Evolutionary conservation across 345 rosid genomes (phyloP).

Genomic region (thale cress (Arabidopsis thaliana)): DNA sequence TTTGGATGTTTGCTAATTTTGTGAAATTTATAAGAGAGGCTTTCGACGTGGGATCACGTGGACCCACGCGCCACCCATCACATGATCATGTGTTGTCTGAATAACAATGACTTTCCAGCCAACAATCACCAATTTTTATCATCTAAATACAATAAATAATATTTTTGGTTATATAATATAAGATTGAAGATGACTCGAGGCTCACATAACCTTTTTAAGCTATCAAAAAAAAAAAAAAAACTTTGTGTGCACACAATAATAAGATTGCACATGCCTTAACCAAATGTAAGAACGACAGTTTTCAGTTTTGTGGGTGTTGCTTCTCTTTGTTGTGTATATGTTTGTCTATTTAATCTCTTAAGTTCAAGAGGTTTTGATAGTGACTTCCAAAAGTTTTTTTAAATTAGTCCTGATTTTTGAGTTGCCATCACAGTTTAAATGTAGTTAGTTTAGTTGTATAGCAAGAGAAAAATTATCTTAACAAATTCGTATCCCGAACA

Average conservation of each 20-base stretch:
- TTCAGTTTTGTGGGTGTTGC: slow-evolving; percentile 26
- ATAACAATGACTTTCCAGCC: slow-evolving; percentile 61
- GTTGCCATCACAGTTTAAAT: background rate
- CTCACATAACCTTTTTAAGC: slow-evolving; percentile 14
- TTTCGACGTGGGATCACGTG: slow-evolving; percentile 60
- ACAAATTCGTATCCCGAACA: background rate
- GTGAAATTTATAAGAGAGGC: slow-evolving; percentile 43
- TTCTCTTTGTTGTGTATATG: slow-evolving; percentile 37
- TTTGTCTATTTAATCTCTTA: slow-evolving; percentile 6
- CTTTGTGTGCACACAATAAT: slow-evolving; percentile 31
- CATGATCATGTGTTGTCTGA: slow-evolving; percentile 73
- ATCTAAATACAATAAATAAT: slow-evolving; percentile 17
- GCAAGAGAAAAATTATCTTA: background rate
- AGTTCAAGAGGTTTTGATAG: slow-evolving; percentile 28
- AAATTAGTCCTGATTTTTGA: background rate
- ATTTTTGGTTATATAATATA: background rate
- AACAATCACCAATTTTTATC: slow-evolving; percentile 39
- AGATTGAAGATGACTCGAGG: slow-evolving; percentile 34
- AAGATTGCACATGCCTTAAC: slow-evolving; percentile 32
- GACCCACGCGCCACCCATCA: slow-evolving; percentile 63
- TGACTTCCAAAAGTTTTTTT: slow-evolving; percentile 9
- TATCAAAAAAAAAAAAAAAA: background rate
- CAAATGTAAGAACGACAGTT: slow-evolving; percentile 36
- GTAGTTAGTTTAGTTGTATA: background rate
- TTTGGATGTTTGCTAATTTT: slow-evolving; percentile 42